Percentiles rank a stretch among this genome's conserved stretches.
Evolutionary conservation across 768 basidiomycete genomes (phyloP).

Genomic region (Vishniacozyma victoriae): DNA sequence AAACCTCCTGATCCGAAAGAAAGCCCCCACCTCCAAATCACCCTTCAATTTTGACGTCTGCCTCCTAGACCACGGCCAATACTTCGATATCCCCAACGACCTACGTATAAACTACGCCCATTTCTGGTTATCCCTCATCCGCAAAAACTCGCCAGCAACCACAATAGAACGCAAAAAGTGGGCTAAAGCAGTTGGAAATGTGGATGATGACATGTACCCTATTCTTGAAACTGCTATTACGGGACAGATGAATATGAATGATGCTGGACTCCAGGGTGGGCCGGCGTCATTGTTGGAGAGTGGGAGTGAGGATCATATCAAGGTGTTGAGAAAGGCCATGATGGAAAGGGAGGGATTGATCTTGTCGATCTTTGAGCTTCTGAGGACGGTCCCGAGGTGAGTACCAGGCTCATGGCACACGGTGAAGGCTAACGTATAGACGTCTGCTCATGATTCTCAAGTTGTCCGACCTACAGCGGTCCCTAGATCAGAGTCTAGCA

Average conservation of each 20-base stretch:
- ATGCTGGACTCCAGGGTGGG: conserved; percentile 7
- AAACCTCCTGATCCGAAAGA: conserved; percentile 82
- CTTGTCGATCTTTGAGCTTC: conserved; percentile 75
- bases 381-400: conserved; percentile 75
- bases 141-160: conserved; percentile 60
- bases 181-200: conserved; percentile 83
- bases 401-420: conserved; percentile 47
- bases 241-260: conserved; percentile 61
- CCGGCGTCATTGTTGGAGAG: conserved; percentile 19
- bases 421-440: conserved; percentile 54
- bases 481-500: conserved; percentile 72
- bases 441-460: conserved; percentile 52
- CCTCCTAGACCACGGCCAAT: conserved; percentile 74
- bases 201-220: conserved; percentile 81
- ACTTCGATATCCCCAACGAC: conserved; percentile 78
- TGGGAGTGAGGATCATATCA: conserved; percentile 54
- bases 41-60: conserved; percentile 96
- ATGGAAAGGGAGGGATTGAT: conserved; percentile 75
- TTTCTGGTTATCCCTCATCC: conserved; percentile 79
- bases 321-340: conserved; percentile 79
- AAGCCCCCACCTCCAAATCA: conserved; percentile 58
- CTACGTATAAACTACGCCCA: conserved; percentile 67
- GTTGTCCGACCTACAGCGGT: conserved; percentile 75
- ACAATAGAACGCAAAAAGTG: conserved; percentile 71
- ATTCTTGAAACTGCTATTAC: conserved; percentile 93